phyloP scores from a whole-genome alignment of 768 basidiomycete genomes.

The Trichaptum fuscoviolaceum region DNA sequence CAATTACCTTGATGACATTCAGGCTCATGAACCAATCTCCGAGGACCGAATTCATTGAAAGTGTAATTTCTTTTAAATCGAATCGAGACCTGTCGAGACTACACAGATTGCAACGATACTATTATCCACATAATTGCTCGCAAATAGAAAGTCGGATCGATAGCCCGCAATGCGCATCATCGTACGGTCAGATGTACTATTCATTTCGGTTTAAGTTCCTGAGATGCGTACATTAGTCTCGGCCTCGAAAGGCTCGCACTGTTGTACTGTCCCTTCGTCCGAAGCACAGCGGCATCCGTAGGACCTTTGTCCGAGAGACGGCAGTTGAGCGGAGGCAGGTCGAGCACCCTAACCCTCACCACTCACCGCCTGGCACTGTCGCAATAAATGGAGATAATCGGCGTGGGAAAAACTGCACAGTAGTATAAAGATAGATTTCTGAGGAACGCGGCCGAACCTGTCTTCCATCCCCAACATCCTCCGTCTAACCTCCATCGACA shows the following conservation, averaged over 20 bases:
- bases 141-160: not conserved
- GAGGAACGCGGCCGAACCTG: slow-evolving; percentile 14
- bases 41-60: too few relatives aligned
- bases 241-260: not conserved
- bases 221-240: not conserved
- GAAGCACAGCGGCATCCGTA: not conserved
- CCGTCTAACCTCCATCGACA: slow-evolving; percentile 20
- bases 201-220: too few relatives aligned
- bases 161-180: not conserved
- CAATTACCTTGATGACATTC: not conserved
- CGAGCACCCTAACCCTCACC: not conserved
- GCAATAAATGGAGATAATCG: slow-evolving; percentile 29
- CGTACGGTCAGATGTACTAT: too few relatives aligned
- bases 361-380: too few relatives aligned
- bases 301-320: not conserved
- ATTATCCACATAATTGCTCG: too few relatives aligned
- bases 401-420: slow-evolving; percentile 26
- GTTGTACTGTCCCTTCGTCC: not conserved
- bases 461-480: slow-evolving; percentile 6
- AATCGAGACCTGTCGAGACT: not conserved
- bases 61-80: not conserved
- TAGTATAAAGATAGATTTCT: slow-evolving; percentile 11
- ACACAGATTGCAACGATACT: too few relatives aligned
- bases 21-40: not conserved
- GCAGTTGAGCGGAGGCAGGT: not conserved